phyloP scores from a whole-genome alignment of 2,329 filamentous ascomycete species.

The Atkinsonella texensis region DNA sequence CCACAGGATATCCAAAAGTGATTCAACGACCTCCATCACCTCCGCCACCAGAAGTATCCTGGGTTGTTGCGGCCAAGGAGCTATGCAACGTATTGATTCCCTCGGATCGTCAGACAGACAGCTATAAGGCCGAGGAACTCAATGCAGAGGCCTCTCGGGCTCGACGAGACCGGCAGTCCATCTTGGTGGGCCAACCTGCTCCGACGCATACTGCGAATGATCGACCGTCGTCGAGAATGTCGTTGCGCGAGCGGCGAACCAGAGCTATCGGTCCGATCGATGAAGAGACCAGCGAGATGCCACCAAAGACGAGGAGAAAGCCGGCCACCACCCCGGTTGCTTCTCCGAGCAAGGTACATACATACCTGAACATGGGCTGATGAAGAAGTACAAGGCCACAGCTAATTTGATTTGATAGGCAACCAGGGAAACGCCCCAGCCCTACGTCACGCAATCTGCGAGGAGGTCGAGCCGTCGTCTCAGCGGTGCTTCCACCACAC shows the following conservation, averaged over 20 bases:
- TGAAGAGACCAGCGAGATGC: conserved; percentile 22
- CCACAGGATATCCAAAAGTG: conserved; percentile 12
- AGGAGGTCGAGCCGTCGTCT: conserved; percentile 33
- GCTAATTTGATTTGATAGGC: conserved; percentile 15
- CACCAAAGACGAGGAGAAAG: conserved; percentile 39
- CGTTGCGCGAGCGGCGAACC: conserved; percentile 59
- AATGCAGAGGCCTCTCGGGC: conserved; percentile 53
- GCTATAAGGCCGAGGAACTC: conserved; percentile 68
- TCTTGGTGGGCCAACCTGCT: conserved; percentile 22
- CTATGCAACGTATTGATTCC: conserved; percentile 76
- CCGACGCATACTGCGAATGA: conserved; percentile 18
- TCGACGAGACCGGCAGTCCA: conserved; percentile 52
- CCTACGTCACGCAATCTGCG: conserved; percentile 14
- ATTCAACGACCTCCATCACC: conserved; percentile 40
- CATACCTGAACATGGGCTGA: neutral
- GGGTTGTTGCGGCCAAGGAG: conserved; percentile 74
- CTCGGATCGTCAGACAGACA: conserved; percentile 58
- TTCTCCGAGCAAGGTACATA: conserved; percentile 18
- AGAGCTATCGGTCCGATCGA: conserved; percentile 43
- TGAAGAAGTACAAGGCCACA: neutral
- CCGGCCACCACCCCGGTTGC: conserved; percentile 42
- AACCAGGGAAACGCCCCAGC: conserved; percentile 20
- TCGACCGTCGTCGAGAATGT: conserved; percentile 49
- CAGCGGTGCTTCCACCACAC: conserved; percentile 33
- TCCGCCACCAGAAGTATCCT: conserved; percentile 71